Evolutionary conservation across 768 basidiomycete genomes (phyloP).

Genomic region (Daedaleopsis nitida): DNA sequence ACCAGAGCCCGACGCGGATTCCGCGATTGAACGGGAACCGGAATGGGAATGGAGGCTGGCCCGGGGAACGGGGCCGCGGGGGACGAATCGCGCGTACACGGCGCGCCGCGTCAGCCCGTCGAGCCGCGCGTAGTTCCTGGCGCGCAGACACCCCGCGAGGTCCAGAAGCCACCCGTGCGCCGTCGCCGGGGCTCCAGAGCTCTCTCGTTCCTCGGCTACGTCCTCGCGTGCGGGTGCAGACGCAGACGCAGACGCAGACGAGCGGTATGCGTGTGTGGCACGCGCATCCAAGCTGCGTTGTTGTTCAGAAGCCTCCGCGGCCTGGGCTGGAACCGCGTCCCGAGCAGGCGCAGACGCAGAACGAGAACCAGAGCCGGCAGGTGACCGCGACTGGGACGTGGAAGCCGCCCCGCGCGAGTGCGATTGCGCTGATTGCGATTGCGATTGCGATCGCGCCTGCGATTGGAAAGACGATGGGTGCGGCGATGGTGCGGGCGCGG

Average conservation of each 20-base stretch:
- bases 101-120: constrained; percentile 43
- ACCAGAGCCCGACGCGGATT: too few species aligned
- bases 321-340: too few species aligned
- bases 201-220: too few species aligned
- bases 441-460: neutral
- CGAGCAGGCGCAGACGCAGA: neutral
- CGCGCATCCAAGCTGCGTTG: neutral
- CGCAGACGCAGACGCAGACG: neutral
- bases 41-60: too few species aligned
- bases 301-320: neutral
- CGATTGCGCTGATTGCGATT: neutral
- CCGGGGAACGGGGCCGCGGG: neutral
- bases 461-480: neutral
- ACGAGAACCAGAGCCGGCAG: neutral
- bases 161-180: constrained; percentile 52
- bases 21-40: too few species aligned
- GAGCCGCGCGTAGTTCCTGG: constrained; percentile 55
- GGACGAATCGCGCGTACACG: constrained; percentile 30
- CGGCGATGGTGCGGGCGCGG: constrained; percentile 2
- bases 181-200: neutral
- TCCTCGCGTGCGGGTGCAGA: neutral
- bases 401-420: too few species aligned
- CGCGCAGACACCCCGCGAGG: constrained; percentile 54
- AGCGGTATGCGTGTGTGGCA: neutral
- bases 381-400: too few species aligned